Base-by-base conservation (phyloP, 176 grass and related monocot genomes). In the Eremochloa ophiuroides region DNA sequence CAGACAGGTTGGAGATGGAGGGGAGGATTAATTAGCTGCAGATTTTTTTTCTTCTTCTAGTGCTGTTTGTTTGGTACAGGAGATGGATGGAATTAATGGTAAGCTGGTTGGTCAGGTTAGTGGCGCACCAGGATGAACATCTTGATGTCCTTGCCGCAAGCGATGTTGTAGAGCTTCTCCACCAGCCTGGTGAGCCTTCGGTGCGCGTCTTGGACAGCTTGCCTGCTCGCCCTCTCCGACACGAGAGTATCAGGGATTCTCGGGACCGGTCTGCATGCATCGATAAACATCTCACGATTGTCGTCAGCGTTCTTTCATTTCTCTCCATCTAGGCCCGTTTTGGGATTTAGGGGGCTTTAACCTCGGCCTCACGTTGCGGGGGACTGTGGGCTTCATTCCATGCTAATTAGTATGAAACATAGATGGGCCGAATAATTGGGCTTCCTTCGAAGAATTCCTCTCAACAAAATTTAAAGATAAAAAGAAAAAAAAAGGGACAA, bases 81-180 rank as follows among this genome's bases (percentile, higher is more conserved):
- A 39, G 37, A 43, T 11, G 34, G 17, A 35, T 17, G 28, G 17
- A n/a, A n/a, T n/a, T n/a, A 29, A 62, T 30, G 75, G 59, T 12
- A 0, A 8, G 47, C 16, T 7, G 17, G 47, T 50, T 18, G 47
- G 6, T 7, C 16, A 43, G 71, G n/a, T 67, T 20, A 38, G 37
- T 42, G 44, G 33, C 27, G 39, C 74, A 95, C 95, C 86, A 85
- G 29, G 74, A 98, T 60, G 85, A 95, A 88, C 71, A 64, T 28
- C 73, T 86, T 89, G 67, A 93, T 42, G 81, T 98, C 86, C 12
- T 89, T 91, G 37, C 95, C 95, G 65, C 92, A 82, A 0, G 92
- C 83, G 16, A 95, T 84, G 40, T 87, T 78, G 71, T 93, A 78
- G 33, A 98, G 92, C 26, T 40, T 76, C 81, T 64, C 60, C 34